phyloP scores from a whole-genome alignment of 257 asterid genomes.

The Agastache rugosa region DNA sequence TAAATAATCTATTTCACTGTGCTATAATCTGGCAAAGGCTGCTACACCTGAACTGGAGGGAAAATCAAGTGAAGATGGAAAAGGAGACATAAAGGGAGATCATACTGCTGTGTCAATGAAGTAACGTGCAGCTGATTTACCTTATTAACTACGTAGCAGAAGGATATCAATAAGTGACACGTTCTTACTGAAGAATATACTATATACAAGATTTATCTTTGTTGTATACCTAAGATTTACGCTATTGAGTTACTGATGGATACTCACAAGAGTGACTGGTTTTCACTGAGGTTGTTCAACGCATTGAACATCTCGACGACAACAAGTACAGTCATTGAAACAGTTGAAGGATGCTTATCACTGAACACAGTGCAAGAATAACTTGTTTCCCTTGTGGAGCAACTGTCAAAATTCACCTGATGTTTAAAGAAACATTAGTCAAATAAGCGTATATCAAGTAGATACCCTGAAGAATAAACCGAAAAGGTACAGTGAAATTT shows the following conservation, averaged over 20 bases:
- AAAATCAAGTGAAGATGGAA: too few relatives aligned
- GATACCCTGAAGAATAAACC: not conserved
- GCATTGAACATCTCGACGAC: slow-evolving; percentile 99
- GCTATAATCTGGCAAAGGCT: too few relatives aligned
- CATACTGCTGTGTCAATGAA: not conserved
- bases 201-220: too few relatives aligned
- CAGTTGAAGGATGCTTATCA: slow-evolving; percentile 95
- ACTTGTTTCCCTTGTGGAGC: slow-evolving; percentile 82
- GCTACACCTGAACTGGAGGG: too few relatives aligned
- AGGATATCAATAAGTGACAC: too few relatives aligned
- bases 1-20: too few relatives aligned
- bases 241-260: slow-evolving; percentile 14
- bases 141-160: too few relatives aligned
- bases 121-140: not conserved
- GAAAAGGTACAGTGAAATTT: not conserved
- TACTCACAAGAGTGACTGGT: slow-evolving; percentile 94
- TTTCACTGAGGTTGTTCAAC: slow-evolving; percentile 96
- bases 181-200: not conserved
- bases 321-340: slow-evolving; percentile 96
- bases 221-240: not conserved
- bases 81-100: not conserved
- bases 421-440: slow-evolving; percentile 39
- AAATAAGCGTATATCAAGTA: slow-evolving; percentile 3
- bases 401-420: slow-evolving; percentile 94
- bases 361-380: slow-evolving; percentile 80